Evolutionary conservation across 164 flowering plant genomes (phyloP), one percentile per base, ranked within the genome.

Genomic region (Santalum album): DNA sequence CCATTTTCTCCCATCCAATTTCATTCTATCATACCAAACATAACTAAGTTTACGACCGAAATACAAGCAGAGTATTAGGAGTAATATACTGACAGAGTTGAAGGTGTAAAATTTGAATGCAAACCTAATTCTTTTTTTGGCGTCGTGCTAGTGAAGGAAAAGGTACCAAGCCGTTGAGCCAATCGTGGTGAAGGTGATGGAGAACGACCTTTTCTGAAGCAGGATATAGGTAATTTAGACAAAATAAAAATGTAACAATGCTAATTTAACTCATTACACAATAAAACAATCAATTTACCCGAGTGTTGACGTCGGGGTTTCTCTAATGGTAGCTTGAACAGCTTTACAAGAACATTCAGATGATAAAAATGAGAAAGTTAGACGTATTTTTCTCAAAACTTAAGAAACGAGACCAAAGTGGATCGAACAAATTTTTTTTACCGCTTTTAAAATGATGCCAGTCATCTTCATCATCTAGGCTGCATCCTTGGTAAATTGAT

Each of bases 401-500:
- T 14, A 60, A 60, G 14, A 27, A 32, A 51, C 2, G 22, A 48
- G 20, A 25, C 2, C 39, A 51, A 25, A 18, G 25, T 19, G 42
- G 21, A 18, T 26, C 21, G 20, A 52, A 10, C 12, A 3, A 34
- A 27, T n/a, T 24, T 1, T 48, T 7, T n/a, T 11, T 75, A 87
- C 86, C 78, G 69, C 70, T 80, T 54, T 63, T 71, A 52, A 82
- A 75, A 54, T 69, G 78, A 69, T 74, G 72, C 81, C 85, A 78
- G 25, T 82, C 82, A 55, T 82, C 85, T 59, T 67, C 82, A 67
- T 79, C 78, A 36, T 82, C 82, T 24, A 78, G 61, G 62, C 64
- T 70, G 67, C 75, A 61, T 24, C 76, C 79, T 49, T 63, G 56
- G 69, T 73, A 69, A n/a, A 73, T 79, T 40, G 73, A 61, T 49